Evolutionary conservation across 306 rosid genomes (phyloP).

Genomic region (Lathyrus oleraceus): DNA sequence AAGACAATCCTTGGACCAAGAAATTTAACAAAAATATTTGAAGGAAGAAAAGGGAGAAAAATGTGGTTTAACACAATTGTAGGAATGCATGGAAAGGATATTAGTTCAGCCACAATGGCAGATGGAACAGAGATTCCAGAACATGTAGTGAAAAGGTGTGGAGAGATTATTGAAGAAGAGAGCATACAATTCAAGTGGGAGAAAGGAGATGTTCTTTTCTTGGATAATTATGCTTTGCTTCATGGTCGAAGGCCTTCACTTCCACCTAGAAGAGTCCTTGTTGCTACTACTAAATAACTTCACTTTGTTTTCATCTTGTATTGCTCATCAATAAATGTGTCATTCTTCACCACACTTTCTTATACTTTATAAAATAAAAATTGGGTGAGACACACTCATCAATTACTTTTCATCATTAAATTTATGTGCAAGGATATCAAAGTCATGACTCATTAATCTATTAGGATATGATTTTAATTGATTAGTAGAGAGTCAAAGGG

Average conservation of each 20-base stretch:
- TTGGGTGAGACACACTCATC: too few species aligned
- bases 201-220: slow-evolving; percentile 84
- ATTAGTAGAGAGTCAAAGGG: too few species aligned
- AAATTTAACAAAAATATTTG: slow-evolving; percentile 64
- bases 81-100: slow-evolving; percentile 80
- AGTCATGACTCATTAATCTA: too few species aligned
- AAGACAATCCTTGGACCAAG: slow-evolving; percentile 63
- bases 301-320: too few species aligned
- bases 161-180: slow-evolving; percentile 83
- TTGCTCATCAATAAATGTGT: not conserved
- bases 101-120: slow-evolving; percentile 75
- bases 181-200: slow-evolving; percentile 88
- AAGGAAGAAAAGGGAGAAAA: slow-evolving; percentile 73
- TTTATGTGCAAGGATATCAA: too few species aligned
- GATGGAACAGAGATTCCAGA: slow-evolving; percentile 69
- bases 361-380: not conserved
- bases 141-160: slow-evolving; percentile 70
- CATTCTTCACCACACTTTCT: not conserved
- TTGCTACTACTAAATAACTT: slow-evolving; percentile 68
- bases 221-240: slow-evolving; percentile 80
- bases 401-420: too few species aligned
- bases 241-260: slow-evolving; percentile 92
- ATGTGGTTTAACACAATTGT: slow-evolving; percentile 88
- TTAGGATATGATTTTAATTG: too few species aligned
- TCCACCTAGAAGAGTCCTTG: slow-evolving; percentile 79